Conservation (phyloP, 495 filamentous ascomycete genomes). For the Aspergillus haitiensis region DNA sequence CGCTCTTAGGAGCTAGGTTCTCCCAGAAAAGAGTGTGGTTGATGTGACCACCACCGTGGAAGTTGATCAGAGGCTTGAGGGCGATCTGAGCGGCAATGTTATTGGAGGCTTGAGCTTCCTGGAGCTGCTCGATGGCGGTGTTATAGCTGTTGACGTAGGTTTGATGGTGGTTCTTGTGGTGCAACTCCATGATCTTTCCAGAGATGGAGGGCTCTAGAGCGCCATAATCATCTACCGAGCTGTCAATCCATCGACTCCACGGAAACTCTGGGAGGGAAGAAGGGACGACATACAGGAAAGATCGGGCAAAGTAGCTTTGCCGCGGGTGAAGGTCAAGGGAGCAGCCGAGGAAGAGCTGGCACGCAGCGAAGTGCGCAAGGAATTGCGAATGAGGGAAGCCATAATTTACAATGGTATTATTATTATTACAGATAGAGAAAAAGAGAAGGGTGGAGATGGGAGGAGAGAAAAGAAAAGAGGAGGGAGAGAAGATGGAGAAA, state of each 20-base stretch:
- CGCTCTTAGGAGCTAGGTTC: conserved; percentile 75
- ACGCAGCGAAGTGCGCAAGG: conserved; percentile 51
- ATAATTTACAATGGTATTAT: conserved; percentile 37
- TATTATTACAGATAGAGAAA: conserved; percentile 15
- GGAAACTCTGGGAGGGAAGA: background rate
- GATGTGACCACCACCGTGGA: conserved; percentile 92
- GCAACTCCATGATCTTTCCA: conserved; percentile 96
- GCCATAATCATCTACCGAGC: conserved; percentile 70
- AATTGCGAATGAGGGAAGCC: conserved; percentile 58
- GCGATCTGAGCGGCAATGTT: conserved; percentile 70
- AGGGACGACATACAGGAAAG: conserved; percentile 70
- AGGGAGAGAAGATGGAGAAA: conserved; percentile 10
- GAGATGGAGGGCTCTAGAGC: conserved; percentile 94
- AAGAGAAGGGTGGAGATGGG: conserved; percentile 16
- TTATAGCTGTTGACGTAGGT: conserved; percentile 72
- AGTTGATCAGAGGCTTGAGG: conserved; percentile 86
- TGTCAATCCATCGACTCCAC: conserved; percentile 19
- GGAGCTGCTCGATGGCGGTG: conserved; percentile 57
- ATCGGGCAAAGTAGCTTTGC: conserved; percentile 92
- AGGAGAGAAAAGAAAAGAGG: conserved; percentile 3
- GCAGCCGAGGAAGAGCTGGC: conserved; percentile 56
- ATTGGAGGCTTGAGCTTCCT: conserved; percentile 51
- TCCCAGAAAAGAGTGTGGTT: conserved; percentile 95
- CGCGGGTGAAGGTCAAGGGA: conserved; percentile 71
- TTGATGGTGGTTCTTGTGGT: conserved; percentile 70